phyloP scores from a whole-genome alignment of 139 green algal genomes.

The Asterochloris erici region DNA sequence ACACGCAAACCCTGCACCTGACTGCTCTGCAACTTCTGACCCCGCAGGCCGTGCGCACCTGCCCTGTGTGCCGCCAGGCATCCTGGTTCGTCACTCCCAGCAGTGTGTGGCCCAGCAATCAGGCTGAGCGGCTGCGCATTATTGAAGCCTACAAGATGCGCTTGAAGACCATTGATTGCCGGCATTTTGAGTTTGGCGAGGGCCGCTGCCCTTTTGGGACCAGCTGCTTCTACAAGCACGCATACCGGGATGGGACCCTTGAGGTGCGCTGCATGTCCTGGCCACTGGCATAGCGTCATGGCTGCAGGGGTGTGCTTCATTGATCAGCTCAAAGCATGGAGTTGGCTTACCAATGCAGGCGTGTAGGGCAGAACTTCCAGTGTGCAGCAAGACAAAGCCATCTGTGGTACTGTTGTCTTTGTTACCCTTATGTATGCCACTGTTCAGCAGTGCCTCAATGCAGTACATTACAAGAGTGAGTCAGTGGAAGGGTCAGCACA shows the following conservation, averaged over 20 bases:
- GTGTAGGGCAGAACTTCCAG: no score
- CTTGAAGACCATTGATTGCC: constrained; percentile 53
- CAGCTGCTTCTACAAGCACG: constrained; percentile 81
- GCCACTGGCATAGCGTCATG: no score
- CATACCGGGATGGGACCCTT: constrained; percentile 50
- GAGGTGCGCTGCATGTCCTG: background rate
- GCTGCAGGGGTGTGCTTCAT: background rate
- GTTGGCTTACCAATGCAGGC: no score
- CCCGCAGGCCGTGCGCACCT: constrained; percentile 54
- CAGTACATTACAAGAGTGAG: no score
- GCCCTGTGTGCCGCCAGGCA: constrained; percentile 65
- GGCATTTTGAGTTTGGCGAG: constrained; percentile 54
- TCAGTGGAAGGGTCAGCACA: no score
- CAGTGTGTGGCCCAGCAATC: constrained; percentile 52
- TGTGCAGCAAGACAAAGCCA: no score
- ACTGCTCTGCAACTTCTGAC: background rate
- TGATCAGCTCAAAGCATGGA: background rate
- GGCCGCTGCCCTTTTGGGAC: constrained; percentile 77
- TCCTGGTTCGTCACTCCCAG: constrained; percentile 70
- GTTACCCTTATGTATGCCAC: no score
- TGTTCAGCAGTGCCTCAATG: no score
- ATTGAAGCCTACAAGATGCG: constrained; percentile 53
- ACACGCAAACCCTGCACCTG: background rate
- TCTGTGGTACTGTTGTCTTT: no score
- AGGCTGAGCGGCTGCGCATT: constrained; percentile 57